Percentiles rank a stretch among this genome's conserved stretches.
Conservation (phyloP, 345 rosid genomes). For the Gossypium anomalum region DNA sequence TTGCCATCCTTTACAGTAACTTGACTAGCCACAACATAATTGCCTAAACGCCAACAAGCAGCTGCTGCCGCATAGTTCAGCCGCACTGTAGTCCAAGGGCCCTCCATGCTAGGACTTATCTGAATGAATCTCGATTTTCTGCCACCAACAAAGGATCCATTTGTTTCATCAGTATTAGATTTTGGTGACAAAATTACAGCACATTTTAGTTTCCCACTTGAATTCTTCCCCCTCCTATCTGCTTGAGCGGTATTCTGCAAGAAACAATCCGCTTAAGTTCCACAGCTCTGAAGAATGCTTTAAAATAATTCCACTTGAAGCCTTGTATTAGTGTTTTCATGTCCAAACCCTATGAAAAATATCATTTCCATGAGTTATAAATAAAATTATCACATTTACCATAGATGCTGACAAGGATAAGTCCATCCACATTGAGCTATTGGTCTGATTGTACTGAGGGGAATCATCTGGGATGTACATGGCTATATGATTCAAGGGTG, state of each 20-base stretch:
- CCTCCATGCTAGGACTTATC: conserved; percentile 82
- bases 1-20: conserved; percentile 74
- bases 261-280: conserved; percentile 18
- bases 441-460: conserved; percentile 38
- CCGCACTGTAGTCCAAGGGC: conserved; percentile 95
- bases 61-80: conserved; percentile 91
- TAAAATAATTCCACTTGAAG: not conserved
- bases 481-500: conserved; percentile 67
- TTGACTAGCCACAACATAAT: conserved; percentile 92
- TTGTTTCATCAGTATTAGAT: conserved; percentile 41
- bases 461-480: conserved; percentile 35
- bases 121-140: conserved; percentile 75
- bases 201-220: conserved; percentile 63
- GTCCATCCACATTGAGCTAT: conserved; percentile 64
- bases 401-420: conserved; percentile 42
- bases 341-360: not conserved
- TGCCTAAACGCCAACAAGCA: conserved; percentile 93
- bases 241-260: conserved; percentile 43
- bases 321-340: not conserved
- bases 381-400: conserved; percentile 33
- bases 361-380: not conserved
- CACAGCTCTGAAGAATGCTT: not conserved
- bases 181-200: conserved; percentile 58
- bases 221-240: conserved; percentile 26
- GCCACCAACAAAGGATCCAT: conserved; percentile 24